These are phyloP conservation scores for Taiozyma onychis DNA, from an alignment of 1,139 yeast species.

Conservation along the genomic window DNA sequence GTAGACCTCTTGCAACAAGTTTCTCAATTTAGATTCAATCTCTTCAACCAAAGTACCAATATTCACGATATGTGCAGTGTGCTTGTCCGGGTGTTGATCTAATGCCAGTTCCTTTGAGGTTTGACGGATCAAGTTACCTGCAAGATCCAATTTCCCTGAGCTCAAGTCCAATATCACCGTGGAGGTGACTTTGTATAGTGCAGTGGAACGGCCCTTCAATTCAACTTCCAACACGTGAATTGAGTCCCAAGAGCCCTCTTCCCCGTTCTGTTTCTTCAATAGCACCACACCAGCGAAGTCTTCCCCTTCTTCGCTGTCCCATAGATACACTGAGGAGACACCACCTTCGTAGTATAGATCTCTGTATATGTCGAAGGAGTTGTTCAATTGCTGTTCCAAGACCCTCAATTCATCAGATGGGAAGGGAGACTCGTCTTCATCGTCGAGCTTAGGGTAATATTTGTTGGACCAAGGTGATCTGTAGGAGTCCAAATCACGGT, in stretches of 20 bases:
- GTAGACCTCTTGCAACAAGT: conserved; percentile 85
- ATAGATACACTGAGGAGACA: conserved; percentile 80
- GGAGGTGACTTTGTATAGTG: conserved; percentile 73
- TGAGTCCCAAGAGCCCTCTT: conserved; percentile 77
- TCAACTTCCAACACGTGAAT: conserved; percentile 86
- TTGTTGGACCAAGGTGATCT: conserved; percentile 90
- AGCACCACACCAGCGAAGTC: conserved; percentile 88
- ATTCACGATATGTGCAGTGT: conserved; percentile 59
- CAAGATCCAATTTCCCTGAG: conserved; percentile 41
- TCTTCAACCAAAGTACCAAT: conserved; percentile 85
- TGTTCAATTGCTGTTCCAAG: conserved; percentile 78
- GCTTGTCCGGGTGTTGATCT: conserved; percentile 22
- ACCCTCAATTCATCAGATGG: conserved; percentile 67
- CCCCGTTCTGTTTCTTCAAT: conserved; percentile 58
- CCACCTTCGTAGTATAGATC: conserved; percentile 96
- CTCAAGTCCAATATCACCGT: conserved; percentile 77
- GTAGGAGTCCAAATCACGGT: conserved; percentile 89
- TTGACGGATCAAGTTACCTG: conserved; percentile 86
- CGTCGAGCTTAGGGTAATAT: conserved; percentile 64
- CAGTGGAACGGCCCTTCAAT: conserved; percentile 39
- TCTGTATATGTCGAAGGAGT: conserved; percentile 86
- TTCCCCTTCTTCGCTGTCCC: conserved; percentile 69
- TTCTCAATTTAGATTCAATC: conserved; percentile 81
- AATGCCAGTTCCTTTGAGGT: conserved; percentile 44
- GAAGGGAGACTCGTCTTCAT: conserved; percentile 57